phyloP scores from a whole-genome alignment of 352 stramenopile genomes.

The Phytophthora colocasiae region DNA sequence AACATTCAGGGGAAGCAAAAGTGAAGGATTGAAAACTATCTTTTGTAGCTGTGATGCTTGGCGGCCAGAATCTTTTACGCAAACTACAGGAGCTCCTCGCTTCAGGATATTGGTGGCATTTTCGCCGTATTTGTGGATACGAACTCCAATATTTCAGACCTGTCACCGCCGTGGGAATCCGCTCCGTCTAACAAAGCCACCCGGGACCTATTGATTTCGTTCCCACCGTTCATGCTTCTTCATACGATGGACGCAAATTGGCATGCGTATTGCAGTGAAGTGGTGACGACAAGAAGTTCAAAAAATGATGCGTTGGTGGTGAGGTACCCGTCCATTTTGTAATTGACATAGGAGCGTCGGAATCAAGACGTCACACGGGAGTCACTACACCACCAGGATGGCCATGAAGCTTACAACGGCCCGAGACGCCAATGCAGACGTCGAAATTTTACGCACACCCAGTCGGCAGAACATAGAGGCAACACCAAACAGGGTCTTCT shows the following conservation, averaged over 20 bases:
- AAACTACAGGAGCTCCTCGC: not conserved
- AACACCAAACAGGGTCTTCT: slow-evolving; percentile 17
- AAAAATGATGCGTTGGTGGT: slow-evolving; percentile 22
- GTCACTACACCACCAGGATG: slow-evolving; percentile 16
- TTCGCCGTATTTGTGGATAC: not conserved
- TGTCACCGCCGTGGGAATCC: too few species aligned
- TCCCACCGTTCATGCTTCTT: not conserved
- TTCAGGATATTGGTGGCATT: not conserved
- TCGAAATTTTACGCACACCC: slow-evolving; percentile 20
- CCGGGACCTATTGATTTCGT: not conserved
- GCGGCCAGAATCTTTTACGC: not conserved
- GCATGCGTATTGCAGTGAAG: not conserved
- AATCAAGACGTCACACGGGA: too few species aligned
- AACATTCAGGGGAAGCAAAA: too few species aligned
- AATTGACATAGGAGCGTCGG: slow-evolving; percentile 35
- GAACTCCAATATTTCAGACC: not conserved
- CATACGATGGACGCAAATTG: not conserved
- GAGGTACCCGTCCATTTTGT: slow-evolving; percentile 16
- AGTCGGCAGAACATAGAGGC: slow-evolving; percentile 32
- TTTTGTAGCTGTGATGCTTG: not conserved
- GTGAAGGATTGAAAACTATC: too few species aligned
- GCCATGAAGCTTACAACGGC: slow-evolving; percentile 36
- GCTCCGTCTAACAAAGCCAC: too few species aligned
- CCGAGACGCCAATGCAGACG: slow-evolving; percentile 8
- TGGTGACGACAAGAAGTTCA: not conserved